These are phyloP conservation scores for Aspergillus bridgeri DNA, from an alignment of 495 filamentous ascomycete species.

Conservation along the genomic window DNA sequence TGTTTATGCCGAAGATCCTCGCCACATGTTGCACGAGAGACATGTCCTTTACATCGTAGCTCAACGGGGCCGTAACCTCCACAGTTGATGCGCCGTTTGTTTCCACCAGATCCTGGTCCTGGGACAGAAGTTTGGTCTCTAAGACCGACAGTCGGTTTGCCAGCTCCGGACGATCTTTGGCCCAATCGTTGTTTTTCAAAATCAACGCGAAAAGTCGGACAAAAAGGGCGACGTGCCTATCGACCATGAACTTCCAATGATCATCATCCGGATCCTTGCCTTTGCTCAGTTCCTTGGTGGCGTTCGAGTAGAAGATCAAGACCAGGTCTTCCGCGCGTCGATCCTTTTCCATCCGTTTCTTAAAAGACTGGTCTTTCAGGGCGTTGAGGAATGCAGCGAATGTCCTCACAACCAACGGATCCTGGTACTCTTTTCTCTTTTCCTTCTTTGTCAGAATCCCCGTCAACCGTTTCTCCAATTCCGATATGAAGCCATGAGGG, in stretches of 20 bases:
- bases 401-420: conserved; percentile 70
- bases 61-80: conserved; percentile 76
- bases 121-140: conserved; percentile 90
- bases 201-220: conserved; percentile 80
- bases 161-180: conserved; percentile 77
- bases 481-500: conserved; percentile 71
- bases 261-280: conserved; percentile 81
- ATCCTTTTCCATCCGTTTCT: conserved; percentile 85
- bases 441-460: conserved; percentile 66
- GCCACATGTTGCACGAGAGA: conserved; percentile 82
- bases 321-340: conserved; percentile 86
- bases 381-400: conserved; percentile 79
- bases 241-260: conserved; percentile 87
- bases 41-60: conserved; percentile 96
- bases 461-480: conserved; percentile 65
- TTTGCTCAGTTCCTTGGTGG: conserved; percentile 80
- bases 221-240: conserved; percentile 93
- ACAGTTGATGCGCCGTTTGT: conserved; percentile 56
- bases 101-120: conserved; percentile 80
- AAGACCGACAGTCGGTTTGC: conserved; percentile 71
- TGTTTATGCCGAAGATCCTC: conserved; percentile 74
- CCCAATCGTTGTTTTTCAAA: conserved; percentile 76
- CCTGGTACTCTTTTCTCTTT: conserved; percentile 73
- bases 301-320: conserved; percentile 86
- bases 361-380: conserved; percentile 67